Evolutionary conservation across 176 grass and related monocot genomes (phyloP).

Genomic region (Ampelocalamus luodianensis): DNA sequence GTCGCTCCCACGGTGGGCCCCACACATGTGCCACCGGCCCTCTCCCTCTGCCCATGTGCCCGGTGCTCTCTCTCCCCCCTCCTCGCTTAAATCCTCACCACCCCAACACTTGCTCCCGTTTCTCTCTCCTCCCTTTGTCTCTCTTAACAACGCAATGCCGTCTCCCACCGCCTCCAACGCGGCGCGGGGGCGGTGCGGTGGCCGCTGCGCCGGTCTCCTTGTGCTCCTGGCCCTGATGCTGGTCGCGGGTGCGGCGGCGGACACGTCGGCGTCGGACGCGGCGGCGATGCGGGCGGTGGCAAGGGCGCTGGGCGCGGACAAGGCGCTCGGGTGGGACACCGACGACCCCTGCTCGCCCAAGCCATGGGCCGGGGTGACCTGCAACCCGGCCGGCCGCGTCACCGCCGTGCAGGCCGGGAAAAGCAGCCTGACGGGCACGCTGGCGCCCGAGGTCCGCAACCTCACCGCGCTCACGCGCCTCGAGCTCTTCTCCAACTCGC

Average conservation of each 20-base stretch:
- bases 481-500: constrained; percentile 58
- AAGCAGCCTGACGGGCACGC: constrained; percentile 33
- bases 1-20: constrained; percentile 28
- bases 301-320: constrained; percentile 45
- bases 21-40: constrained; percentile 53
- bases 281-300: constrained; percentile 65
- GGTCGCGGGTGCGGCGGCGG: not conserved
- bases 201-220: not conserved
- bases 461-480: constrained; percentile 67
- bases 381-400: constrained; percentile 53
- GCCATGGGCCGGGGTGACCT: constrained; percentile 53
- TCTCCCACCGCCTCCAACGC: constrained; percentile 28
- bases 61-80: constrained; percentile 32
- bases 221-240: constrained; percentile 17
- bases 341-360: constrained; percentile 57
- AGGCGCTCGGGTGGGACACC: constrained; percentile 46
- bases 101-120: constrained; percentile 21
- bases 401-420: constrained; percentile 55
- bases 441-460: constrained; percentile 62
- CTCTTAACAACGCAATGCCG: constrained; percentile 20
- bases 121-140: not conserved
- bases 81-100: constrained; percentile 40
- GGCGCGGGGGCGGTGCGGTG: constrained; percentile 12
- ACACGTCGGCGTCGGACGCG: constrained; percentile 39
- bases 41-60: constrained; percentile 41